Base-by-base conservation (phyloP, 2,329 filamentous ascomycete species). In the Fusarium dlaminii region DNA sequence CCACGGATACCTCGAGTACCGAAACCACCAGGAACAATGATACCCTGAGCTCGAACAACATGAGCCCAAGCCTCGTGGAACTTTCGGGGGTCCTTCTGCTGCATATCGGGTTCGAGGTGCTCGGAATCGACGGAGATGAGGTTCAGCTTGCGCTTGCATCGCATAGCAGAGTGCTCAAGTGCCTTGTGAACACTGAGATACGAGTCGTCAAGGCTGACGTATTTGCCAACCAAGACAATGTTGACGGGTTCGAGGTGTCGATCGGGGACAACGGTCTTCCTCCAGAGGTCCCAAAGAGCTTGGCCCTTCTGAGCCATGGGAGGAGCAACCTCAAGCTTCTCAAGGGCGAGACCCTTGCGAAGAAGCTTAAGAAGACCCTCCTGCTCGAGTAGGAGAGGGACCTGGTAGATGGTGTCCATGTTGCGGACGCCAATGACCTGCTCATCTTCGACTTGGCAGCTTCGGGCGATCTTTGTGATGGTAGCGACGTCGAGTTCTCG, bases 181-280 rank as follows among this genome's bases (percentile, higher is more conserved):
- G 95, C 91, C 84, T 98, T 98, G 81, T 63, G 88, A 48, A 97
- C 92, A 49, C 90, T 93, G 54, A 97, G 88, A 80, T 98, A 98
- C 9, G 94, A 92, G 82, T 98, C 96, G 62, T 95, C 91, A 8
- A 96, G 90, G 60, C 90, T 90, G 29, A 91, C 92, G 82, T 99
- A 99, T 84, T 98, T 98, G 76, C 96, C 96, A 17, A 98, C 95
- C 18, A 99, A 86, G 14, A 91, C 94, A 80, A 99, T 97, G 45
- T 89, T 88, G 66, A 98, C 92, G 2, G 89, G 87, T 64, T 89
- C 87, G 57, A 92, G 86, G 68, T 90, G 89, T 63, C 92, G 88
- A 78, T 93, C 89, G 24, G 90, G 88, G 13, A 88, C 87, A 10
- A 94, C 93, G 12, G 94, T 88, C 37, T 84, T 85, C 79, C 91